These are phyloP conservation scores for Cytospora paraplurivora DNA, from an alignment of 2,329 filamentous ascomycete species.

Conservation along the genomic window DNA sequence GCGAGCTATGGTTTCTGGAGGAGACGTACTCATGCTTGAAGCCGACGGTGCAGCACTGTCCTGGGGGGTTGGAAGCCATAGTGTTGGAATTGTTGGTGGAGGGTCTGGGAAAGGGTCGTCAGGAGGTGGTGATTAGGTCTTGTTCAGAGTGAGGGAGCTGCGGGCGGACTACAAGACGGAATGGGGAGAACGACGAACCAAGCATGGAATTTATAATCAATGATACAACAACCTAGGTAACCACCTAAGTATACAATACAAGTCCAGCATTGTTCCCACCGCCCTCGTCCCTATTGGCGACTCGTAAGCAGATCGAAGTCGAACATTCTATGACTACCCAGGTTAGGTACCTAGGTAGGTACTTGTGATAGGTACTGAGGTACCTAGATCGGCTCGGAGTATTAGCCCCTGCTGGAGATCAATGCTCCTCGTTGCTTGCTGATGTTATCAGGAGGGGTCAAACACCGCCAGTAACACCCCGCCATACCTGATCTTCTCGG, in stretches of 20 bases:
- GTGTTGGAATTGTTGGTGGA: conserved; percentile 4
- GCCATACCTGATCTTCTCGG: background rate
- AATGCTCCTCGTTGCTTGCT: background rate
- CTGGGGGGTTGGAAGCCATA: conserved; percentile 59
- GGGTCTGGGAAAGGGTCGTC: background rate
- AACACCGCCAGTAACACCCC: background rate
- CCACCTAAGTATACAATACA: background rate
- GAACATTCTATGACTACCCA: no score
- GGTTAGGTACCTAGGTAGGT: no score
- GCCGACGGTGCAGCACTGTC: conserved; percentile 54
- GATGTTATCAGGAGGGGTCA: no score
- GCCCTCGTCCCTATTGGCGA: background rate
- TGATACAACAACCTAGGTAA: background rate
- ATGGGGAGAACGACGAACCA: conserved; percentile 15
- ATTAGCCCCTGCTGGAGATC: no score
- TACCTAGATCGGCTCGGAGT: background rate
- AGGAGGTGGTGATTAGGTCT: background rate
- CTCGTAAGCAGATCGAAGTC: background rate
- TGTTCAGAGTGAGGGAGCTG: conserved; percentile 18
- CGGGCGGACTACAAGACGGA: background rate
- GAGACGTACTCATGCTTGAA: conserved; percentile 55
- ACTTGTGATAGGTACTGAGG: background rate
- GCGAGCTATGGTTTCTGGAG: background rate
- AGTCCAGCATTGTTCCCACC: background rate
- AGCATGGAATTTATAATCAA: background rate